A percentile compares a stretch with the other conserved stretches of the same genome.
Evolutionary conservation across 768 basidiomycete genomes (phyloP).

Genomic region (Russula virescens): DNA sequence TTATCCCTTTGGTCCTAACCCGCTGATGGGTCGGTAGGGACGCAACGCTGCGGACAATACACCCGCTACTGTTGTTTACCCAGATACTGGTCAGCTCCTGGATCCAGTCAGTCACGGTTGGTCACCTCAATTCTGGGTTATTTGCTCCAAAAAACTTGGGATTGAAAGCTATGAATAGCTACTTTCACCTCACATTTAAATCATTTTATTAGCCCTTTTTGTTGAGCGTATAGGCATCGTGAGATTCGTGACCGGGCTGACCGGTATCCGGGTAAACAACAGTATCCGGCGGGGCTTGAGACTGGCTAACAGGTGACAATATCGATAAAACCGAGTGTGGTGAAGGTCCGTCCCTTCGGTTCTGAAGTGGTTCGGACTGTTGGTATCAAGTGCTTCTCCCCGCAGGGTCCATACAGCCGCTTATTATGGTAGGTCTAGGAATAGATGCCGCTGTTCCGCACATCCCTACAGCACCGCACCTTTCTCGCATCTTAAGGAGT

Average conservation of each 20-base stretch:
- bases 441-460: constrained; percentile 98
- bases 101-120: too few relatives aligned
- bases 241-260: too few relatives aligned
- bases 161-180: too few relatives aligned
- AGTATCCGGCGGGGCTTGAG: constrained; percentile 74
- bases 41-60: constrained; percentile 85
- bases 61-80: too few relatives aligned
- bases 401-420: constrained; percentile 73
- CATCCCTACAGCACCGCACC: constrained; percentile 95
- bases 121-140: too few relatives aligned
- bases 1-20: neutral
- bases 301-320: constrained; percentile 92
- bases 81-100: too few relatives aligned
- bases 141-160: too few relatives aligned
- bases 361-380: neutral
- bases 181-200: too few relatives aligned
- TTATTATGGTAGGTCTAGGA: constrained; percentile 98
- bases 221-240: too few relatives aligned
- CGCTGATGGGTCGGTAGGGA: constrained; percentile 41
- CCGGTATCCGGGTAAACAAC: too few relatives aligned
- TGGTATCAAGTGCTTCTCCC: constrained; percentile 44
- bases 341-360: constrained; percentile 64
- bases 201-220: too few relatives aligned
- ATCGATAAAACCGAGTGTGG: constrained; percentile 97
- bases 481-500: constrained; percentile 69